phyloP scores from a whole-genome alignment of 163 green algal genomes.

The Smithsoniella earleae region DNA sequence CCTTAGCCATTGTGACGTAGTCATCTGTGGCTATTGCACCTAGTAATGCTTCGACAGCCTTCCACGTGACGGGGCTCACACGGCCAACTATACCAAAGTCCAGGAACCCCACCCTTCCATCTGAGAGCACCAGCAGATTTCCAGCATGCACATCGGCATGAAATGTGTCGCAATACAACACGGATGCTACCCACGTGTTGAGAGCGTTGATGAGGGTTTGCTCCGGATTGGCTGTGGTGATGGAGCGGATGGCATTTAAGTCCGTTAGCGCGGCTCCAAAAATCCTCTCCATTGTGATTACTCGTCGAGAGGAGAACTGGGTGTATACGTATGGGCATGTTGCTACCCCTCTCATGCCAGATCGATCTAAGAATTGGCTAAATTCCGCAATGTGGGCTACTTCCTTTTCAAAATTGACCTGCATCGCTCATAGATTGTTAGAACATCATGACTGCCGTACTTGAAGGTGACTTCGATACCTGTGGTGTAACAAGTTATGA shows the following conservation, averaged over 20 bases:
- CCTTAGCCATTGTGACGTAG: constrained; percentile 80
- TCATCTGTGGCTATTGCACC: constrained; percentile 48
- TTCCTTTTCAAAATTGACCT: constrained; percentile 66
- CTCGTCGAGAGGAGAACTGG: constrained; percentile 59
- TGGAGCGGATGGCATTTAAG: constrained; percentile 57
- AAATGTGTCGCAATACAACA: constrained; percentile 84
- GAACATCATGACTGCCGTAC: background rate
- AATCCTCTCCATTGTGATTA: constrained; percentile 88
- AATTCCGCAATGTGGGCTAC: constrained; percentile 79
- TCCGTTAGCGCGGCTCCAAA: constrained; percentile 80
- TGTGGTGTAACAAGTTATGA: background rate
- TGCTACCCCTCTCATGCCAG: constrained; percentile 50
- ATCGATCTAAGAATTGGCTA: constrained; percentile 59
- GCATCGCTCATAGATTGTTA: background rate
- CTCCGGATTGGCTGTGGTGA: constrained; percentile 55
- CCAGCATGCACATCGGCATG: constrained; percentile 77
- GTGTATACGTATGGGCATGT: constrained; percentile 77
- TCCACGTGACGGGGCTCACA: constrained; percentile 67
- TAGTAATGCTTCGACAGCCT: constrained; percentile 64
- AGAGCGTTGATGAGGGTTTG: constrained; percentile 67
- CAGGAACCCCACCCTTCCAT: constrained; percentile 89
- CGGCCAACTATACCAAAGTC: constrained; percentile 93
- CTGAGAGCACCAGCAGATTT: constrained; percentile 84
- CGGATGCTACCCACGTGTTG: constrained; percentile 87
- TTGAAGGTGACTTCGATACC: background rate